phyloP scores from a whole-genome alignment of 768 basidiomycete genomes.

The Chlorophyllum brunneum region DNA sequence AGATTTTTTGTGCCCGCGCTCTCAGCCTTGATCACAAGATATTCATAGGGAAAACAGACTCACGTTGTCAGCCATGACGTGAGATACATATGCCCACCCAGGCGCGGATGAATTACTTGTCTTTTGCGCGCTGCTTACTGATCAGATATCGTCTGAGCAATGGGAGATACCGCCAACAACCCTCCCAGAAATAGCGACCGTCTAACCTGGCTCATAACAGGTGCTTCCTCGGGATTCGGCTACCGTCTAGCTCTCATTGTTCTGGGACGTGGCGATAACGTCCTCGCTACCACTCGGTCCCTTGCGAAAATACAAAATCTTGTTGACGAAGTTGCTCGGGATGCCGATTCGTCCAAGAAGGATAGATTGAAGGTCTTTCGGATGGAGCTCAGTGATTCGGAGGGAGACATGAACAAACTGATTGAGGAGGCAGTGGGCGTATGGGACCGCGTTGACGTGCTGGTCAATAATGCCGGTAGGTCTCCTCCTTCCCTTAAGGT shows the following conservation, averaged over 20 bases:
- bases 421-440: conserved; percentile 37
- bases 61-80: too few species aligned
- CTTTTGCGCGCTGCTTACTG: too few species aligned
- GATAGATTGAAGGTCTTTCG: conserved; percentile 38
- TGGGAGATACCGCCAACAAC: too few species aligned
- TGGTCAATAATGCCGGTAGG: conserved; percentile 64
- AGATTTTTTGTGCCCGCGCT: too few species aligned
- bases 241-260: conserved; percentile 42
- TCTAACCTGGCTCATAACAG: conserved; percentile 17
- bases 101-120: too few species aligned
- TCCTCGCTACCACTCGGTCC: conserved; percentile 54
- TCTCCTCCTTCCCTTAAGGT: background rate
- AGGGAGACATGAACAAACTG: conserved; percentile 35
- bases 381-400: conserved; percentile 49
- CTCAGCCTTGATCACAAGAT: too few species aligned
- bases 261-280: conserved; percentile 54
- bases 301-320: conserved; percentile 37
- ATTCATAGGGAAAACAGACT: too few species aligned
- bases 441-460: conserved; percentile 55
- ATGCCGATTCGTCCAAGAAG: conserved; percentile 15
- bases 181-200: conserved; percentile 1
- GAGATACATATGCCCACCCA: too few species aligned
- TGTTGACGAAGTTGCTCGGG: conserved; percentile 16
- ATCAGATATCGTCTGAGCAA: too few species aligned
- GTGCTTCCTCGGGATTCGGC: conserved; percentile 60